These are phyloP conservation scores for Phytophthora litchii DNA, from an alignment of 352 stramenopile species.

Conservation along the genomic window DNA sequence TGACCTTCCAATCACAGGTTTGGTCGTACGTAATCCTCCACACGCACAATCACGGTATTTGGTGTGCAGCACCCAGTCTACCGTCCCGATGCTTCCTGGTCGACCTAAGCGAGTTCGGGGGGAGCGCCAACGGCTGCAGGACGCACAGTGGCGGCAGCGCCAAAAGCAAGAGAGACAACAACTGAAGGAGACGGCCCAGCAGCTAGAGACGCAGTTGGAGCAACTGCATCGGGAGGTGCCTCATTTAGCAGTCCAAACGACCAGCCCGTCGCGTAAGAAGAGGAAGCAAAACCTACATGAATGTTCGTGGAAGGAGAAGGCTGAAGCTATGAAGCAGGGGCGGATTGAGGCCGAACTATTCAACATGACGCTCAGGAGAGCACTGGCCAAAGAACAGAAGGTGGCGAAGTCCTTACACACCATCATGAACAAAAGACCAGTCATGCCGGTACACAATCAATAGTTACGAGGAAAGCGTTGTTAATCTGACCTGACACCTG, in stretches of 20 bases:
- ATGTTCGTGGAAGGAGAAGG: slow-evolving; percentile 3
- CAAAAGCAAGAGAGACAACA: slow-evolving; percentile 15
- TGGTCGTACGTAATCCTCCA: slow-evolving; percentile 1
- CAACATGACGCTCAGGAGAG: slow-evolving; percentile 13
- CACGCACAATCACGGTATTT: not conserved
- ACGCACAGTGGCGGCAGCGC: slow-evolving; percentile 12
- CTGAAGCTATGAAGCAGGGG: slow-evolving; percentile 5
- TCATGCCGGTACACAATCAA: slow-evolving; percentile 6
- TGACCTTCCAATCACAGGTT: slow-evolving; percentile 2
- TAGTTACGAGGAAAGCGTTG: not conserved
- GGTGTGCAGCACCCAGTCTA: not conserved
- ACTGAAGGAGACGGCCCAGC: slow-evolving; percentile 5
- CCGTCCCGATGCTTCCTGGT: not conserved
- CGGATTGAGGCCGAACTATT: slow-evolving; percentile 14
- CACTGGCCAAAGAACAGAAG: slow-evolving; percentile 8
- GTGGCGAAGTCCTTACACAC: slow-evolving; percentile 14
- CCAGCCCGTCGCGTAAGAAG: too few species aligned
- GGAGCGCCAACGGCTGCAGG: slow-evolving; percentile 12
- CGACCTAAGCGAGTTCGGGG: slow-evolving; percentile 14
- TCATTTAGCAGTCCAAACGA: too few species aligned
- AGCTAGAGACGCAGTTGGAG: slow-evolving; percentile 7
- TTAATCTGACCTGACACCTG: not conserved
- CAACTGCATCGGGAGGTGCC: slow-evolving; percentile 13
- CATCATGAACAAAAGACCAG: slow-evolving; percentile 13
- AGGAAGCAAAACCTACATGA: too few species aligned